These are phyloP conservation scores for Goffeauzyma gilvescens DNA, from an alignment of 768 basidiomycete genomes.

Conservation along the genomic window DNA sequence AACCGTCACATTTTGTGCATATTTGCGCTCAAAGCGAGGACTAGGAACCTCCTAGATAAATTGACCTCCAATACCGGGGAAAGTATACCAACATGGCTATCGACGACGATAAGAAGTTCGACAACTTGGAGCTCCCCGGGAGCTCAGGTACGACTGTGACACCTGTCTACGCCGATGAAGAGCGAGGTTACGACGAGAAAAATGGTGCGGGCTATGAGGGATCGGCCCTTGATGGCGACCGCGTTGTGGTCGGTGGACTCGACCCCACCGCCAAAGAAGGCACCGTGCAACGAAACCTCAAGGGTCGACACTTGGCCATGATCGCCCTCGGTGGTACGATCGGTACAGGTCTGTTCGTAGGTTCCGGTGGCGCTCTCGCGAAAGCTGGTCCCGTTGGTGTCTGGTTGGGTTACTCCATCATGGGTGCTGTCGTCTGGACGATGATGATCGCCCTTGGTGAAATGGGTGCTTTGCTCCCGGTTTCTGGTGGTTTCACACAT, in stretches of 20 bases:
- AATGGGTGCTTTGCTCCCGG: constrained; percentile 31
- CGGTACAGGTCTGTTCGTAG: constrained; percentile 31
- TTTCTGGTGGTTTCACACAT: constrained; percentile 34
- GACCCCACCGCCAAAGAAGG: constrained; percentile 10
- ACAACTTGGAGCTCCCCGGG: no score
- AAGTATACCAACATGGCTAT: no score
- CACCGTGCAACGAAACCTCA: constrained; percentile 24
- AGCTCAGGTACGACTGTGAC: no score
- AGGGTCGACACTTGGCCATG: constrained; percentile 31
- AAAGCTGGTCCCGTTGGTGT: constrained; percentile 27
- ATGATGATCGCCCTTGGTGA: constrained; percentile 29
- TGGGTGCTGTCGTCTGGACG: constrained; percentile 27
- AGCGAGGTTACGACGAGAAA: neutral
- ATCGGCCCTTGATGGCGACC: neutral
- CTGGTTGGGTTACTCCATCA: constrained; percentile 24
- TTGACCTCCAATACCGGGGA: no score
- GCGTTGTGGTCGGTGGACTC: neutral
- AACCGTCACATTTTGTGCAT: no score
- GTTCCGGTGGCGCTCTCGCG: constrained; percentile 21
- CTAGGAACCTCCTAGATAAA: no score
- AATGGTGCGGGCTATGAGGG: no score
- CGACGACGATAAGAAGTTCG: no score
- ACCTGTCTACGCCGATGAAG: neutral
- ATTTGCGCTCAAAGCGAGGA: no score
- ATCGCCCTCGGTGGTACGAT: constrained; percentile 32